Evolutionary conservation across 176 grass and related monocot genomes (phyloP).

Genomic region (Cenchrus americanus): DNA sequence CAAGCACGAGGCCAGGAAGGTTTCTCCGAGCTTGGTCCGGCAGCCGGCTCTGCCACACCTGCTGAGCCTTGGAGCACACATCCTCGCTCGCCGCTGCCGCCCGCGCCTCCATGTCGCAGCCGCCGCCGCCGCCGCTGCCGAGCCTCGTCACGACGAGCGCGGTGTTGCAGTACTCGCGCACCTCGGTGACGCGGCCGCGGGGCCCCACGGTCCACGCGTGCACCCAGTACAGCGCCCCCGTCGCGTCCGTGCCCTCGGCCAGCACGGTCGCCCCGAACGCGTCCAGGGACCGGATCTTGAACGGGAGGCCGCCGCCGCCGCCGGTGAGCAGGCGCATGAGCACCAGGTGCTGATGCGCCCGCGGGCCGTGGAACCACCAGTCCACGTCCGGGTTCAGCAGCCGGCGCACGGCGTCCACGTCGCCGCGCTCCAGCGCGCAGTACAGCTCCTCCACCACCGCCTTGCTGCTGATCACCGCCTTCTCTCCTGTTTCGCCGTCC

Average conservation of each 20-base stretch:
- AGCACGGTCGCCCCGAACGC: constrained; percentile 74
- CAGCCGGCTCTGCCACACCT: constrained; percentile 71
- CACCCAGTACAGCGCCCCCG: constrained; percentile 62
- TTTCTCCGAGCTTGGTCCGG: constrained; percentile 46
- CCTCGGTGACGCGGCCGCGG: constrained; percentile 59
- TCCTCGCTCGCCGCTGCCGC: neutral
- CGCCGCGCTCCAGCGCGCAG: constrained; percentile 59
- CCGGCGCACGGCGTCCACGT: constrained; percentile 53
- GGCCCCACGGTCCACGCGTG: constrained; percentile 81
- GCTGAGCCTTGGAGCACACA: constrained; percentile 17
- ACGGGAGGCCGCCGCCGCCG: constrained; percentile 39
- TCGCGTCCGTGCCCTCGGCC: constrained; percentile 63
- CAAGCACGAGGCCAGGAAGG: constrained; percentile 71
- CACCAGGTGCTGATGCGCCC: constrained; percentile 62
- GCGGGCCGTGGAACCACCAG: constrained; percentile 95
- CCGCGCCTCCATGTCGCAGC: too few relatives aligned
- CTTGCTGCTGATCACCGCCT: constrained; percentile 36
- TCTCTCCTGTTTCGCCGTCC: neutral
- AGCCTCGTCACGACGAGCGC: constrained; percentile 71
- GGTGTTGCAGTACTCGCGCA: constrained; percentile 89
- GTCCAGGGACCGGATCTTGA: constrained; percentile 45
- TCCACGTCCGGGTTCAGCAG: constrained; percentile 83
- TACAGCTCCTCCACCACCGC: constrained; percentile 69
- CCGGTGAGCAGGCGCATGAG: constrained; percentile 86
- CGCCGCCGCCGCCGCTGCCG: neutral